phyloP scores from a whole-genome alignment of 345 rosid species.

The Eucalyptus victrix region DNA sequence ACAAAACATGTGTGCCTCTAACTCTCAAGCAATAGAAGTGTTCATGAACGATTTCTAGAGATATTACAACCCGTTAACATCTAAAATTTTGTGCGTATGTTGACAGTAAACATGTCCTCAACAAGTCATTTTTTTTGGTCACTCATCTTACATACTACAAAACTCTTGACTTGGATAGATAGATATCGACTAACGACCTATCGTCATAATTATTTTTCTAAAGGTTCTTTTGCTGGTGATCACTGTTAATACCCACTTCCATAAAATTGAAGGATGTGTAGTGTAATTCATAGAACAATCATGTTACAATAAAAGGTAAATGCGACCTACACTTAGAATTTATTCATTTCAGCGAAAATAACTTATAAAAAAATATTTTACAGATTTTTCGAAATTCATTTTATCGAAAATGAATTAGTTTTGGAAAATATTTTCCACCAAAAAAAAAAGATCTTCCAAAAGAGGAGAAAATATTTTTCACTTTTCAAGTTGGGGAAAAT shows the following conservation, averaged over 20 bases:
- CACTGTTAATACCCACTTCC: not conserved
- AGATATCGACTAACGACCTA: not conserved
- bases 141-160: not conserved
- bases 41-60: not conserved
- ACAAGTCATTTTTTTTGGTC: not conserved
- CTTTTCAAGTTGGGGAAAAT: too few relatives aligned
- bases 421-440: too few relatives aligned
- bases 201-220: not conserved
- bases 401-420: too few relatives aligned
- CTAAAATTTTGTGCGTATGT: not conserved
- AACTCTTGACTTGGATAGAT: not conserved
- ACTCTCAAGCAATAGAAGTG: not conserved
- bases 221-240: not conserved
- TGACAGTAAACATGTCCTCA: not conserved
- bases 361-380: too few relatives aligned
- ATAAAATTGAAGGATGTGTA: not conserved
- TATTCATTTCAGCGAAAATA: too few relatives aligned
- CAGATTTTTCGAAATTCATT: accelerated
- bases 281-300: not conserved
- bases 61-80: not conserved
- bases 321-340: not conserved
- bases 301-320: not conserved
- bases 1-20: not conserved
- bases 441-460: too few relatives aligned
- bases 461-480: too few relatives aligned